These are phyloP conservation scores for Vaccinium darrowii DNA, from an alignment of 148 eudicot species.

Conservation along the genomic window DNA sequence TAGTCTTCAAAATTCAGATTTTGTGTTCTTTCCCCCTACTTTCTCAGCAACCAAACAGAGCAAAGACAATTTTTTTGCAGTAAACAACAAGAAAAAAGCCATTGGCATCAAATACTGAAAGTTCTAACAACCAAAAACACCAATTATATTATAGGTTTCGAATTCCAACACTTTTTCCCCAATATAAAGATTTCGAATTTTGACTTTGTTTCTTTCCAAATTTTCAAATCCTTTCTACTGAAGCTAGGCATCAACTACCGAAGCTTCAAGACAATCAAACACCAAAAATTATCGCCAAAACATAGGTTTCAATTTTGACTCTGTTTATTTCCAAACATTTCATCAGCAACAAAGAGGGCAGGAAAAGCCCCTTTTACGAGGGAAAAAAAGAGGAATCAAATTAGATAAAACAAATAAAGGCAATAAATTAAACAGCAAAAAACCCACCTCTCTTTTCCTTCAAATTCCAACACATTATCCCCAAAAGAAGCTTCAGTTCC, in stretches of 20 bases:
- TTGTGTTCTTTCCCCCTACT: not conserved
- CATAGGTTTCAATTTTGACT: not conserved
- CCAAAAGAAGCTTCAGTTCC: conserved; percentile 27
- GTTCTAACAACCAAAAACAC: not conserved
- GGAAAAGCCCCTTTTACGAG: too few species aligned
- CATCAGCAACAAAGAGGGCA: too few species aligned
- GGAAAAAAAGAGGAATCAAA: too few species aligned
- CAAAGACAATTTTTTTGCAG: not conserved
- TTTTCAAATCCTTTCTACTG: not conserved
- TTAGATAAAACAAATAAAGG: too few species aligned
- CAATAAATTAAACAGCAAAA: not conserved
- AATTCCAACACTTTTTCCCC: conserved; percentile 35
- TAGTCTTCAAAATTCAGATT: not conserved
- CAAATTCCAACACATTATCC: conserved; percentile 33
- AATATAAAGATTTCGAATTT: not conserved
- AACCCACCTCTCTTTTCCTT: conserved; percentile 36
- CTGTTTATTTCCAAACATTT: too few species aligned
- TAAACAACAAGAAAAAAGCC: not conserved
- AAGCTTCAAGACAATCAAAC: too few species aligned
- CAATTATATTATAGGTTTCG: conserved; percentile 9
- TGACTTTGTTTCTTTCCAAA: not conserved
- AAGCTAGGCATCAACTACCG: not conserved
- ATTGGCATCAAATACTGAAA: not conserved
- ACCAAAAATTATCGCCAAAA: too few species aligned
- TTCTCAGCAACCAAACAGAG: conserved; percentile 9